phyloP scores from a whole-genome alignment of 2,329 filamentous ascomycete species.

The Arthrobotrys sphaeroides region DNA sequence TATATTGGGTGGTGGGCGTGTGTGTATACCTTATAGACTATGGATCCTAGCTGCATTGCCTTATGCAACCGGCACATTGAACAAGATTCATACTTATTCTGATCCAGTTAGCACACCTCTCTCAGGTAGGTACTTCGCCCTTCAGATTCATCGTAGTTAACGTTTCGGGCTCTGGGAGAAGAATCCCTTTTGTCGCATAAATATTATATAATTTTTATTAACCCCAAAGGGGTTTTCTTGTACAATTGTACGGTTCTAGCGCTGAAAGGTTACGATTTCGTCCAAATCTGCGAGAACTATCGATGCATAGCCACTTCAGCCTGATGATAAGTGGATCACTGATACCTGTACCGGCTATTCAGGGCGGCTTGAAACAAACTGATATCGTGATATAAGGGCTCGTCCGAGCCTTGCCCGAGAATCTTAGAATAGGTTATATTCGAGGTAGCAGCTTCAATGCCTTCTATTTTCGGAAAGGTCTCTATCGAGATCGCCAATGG shows the following conservation, averaged over 20 bases:
- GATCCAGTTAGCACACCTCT: slow-evolving; percentile 2
- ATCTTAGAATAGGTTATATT: background rate
- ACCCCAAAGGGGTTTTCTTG: background rate
- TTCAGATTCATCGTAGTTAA: background rate
- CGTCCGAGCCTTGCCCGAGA: background rate
- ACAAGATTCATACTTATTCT: slow-evolving; percentile 3
- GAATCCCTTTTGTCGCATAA: slow-evolving; percentile 2
- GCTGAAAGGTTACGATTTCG: background rate
- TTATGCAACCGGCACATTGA: slow-evolving; percentile 14
- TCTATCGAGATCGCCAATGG: background rate
- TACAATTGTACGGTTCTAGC: background rate
- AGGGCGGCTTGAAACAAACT: background rate
- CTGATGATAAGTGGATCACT: background rate
- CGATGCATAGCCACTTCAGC: slow-evolving; percentile 3
- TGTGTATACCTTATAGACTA: background rate
- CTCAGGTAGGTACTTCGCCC: background rate
- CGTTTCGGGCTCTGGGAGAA: too few species aligned
- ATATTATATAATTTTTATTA: background rate
- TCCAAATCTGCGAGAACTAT: slow-evolving; percentile 10
- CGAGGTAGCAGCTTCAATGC: background rate
- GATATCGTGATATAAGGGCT: slow-evolving; percentile 6
- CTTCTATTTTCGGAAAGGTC: slow-evolving; percentile 20
- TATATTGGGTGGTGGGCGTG: background rate
- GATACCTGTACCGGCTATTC: background rate
- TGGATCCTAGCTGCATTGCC: slow-evolving; percentile 14